A percentile compares a stretch with the other conserved stretches of the same genome.
Conservation (phyloP, 1,284 basidiomycete genomes). For the Microbotryum scabiosae region DNA sequence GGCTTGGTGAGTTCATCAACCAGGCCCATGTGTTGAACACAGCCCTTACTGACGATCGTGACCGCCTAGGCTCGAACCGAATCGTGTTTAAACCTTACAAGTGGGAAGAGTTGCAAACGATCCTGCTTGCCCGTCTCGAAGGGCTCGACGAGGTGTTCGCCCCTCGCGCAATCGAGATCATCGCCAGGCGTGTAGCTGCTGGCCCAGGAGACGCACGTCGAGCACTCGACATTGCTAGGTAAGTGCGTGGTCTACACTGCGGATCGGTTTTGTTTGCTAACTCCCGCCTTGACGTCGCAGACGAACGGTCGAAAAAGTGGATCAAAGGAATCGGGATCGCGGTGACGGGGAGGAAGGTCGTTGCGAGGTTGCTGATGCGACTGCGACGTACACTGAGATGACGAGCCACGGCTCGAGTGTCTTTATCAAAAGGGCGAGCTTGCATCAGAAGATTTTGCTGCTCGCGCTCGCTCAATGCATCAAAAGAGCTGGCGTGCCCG, state of each 20-base stretch:
- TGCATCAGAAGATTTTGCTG: slow-evolving; percentile 84
- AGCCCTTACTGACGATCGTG: neutral
- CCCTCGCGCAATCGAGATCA: slow-evolving; percentile 73
- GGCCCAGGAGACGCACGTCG: slow-evolving; percentile 92
- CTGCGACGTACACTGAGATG: slow-evolving; percentile 65
- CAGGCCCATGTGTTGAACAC: neutral
- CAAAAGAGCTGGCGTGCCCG: slow-evolving; percentile 63
- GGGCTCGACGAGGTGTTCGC: slow-evolving; percentile 47
- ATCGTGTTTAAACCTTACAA: slow-evolving; percentile 93
- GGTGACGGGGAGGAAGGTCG: slow-evolving; percentile 47
- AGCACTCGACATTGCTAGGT: slow-evolving; percentile 87
- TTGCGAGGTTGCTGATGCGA: slow-evolving; percentile 36
- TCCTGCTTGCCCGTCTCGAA: slow-evolving; percentile 69
- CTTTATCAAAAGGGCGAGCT: slow-evolving; percentile 67
- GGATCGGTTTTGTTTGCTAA: neutral
- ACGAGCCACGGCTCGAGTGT: slow-evolving; percentile 81
- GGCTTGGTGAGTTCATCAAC: slow-evolving; percentile 58
- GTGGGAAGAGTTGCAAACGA: slow-evolving; percentile 68
- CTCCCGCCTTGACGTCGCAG: slow-evolving; percentile 40
- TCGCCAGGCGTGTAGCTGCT: slow-evolving; percentile 81
- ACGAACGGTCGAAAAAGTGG: slow-evolving; percentile 60
- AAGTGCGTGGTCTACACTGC: neutral
- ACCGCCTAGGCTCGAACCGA: slow-evolving; percentile 70
- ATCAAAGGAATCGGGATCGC: slow-evolving; percentile 25
- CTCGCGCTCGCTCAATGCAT: slow-evolving; percentile 75